phyloP scores from a whole-genome alignment of 2,329 filamentous ascomycete genomes.

The Akanthomyces lecanii region DNA sequence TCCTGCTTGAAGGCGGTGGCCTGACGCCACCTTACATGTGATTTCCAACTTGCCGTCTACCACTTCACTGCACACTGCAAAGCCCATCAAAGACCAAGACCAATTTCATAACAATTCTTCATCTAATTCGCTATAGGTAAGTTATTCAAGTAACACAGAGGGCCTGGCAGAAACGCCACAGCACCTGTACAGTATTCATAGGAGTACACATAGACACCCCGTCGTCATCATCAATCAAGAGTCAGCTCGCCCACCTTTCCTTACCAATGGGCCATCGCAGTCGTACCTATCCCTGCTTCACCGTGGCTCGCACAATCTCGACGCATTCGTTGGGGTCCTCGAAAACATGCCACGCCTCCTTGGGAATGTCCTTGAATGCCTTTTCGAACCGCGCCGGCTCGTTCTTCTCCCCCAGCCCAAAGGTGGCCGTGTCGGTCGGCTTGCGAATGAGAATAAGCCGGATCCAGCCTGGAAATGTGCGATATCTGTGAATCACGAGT shows the following conservation, averaged over 20 bases:
- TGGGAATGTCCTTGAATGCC: constrained; percentile 74
- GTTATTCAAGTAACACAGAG: neutral
- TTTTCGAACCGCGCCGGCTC: constrained; percentile 71
- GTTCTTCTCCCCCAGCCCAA: constrained; percentile 70
- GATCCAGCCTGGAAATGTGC: constrained; percentile 70
- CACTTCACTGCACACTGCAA: neutral
- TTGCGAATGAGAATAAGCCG: constrained; percentile 81
- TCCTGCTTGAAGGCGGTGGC: neutral
- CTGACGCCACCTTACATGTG: neutral
- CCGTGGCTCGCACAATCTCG: constrained; percentile 21
- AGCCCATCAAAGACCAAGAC: neutral
- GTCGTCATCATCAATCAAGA: neutral
- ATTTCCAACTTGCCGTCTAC: neutral
- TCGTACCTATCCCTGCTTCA: constrained; percentile 4
- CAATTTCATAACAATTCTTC: neutral
- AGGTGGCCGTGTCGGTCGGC: constrained; percentile 66
- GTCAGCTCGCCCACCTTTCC: too few relatives aligned
- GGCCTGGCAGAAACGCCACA: neutral
- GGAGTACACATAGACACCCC: neutral
- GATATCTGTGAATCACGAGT: constrained; percentile 40
- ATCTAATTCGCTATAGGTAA: neutral
- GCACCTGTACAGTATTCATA: neutral
- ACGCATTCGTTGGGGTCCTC: constrained; percentile 66
- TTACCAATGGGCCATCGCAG: neutral
- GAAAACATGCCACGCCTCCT: constrained; percentile 74